phyloP scores from a whole-genome alignment of 2,329 filamentous ascomycete genomes.

The Pseudogymnoascus sp. region DNA sequence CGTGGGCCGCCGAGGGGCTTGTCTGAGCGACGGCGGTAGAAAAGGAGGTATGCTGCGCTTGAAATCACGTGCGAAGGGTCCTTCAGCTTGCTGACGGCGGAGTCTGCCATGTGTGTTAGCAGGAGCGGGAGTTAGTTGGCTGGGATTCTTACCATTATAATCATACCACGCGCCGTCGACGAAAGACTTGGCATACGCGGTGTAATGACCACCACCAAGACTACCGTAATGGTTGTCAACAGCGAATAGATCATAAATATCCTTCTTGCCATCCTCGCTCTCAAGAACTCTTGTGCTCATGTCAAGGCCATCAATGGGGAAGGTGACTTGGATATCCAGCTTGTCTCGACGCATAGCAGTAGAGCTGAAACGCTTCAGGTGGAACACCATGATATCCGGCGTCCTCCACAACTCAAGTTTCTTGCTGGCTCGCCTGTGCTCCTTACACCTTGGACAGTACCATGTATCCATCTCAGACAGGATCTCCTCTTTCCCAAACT shows the following conservation, averaged over 20 bases:
- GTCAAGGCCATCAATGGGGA: slow-evolving; percentile 81
- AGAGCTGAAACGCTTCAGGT: slow-evolving; percentile 91
- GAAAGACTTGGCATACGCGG: slow-evolving; percentile 89
- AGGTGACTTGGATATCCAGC: slow-evolving; percentile 83
- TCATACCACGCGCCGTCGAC: slow-evolving; percentile 86
- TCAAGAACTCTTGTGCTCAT: slow-evolving; percentile 71
- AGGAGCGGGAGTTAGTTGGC: background rate
- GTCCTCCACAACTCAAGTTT: slow-evolving; percentile 96
- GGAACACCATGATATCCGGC: slow-evolving; percentile 88
- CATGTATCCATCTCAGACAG: slow-evolving; percentile 93
- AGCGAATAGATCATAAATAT: slow-evolving; percentile 87
- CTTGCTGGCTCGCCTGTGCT: slow-evolving; percentile 85
- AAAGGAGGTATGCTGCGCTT: slow-evolving; percentile 78
- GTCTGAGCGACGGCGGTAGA: slow-evolving; percentile 81
- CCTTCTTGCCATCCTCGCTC: slow-evolving; percentile 69
- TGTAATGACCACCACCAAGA: slow-evolving; percentile 92
- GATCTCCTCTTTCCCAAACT: slow-evolving; percentile 90
- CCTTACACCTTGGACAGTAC: slow-evolving; percentile 95
- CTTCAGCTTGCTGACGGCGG: slow-evolving; percentile 54
- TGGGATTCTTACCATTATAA: slow-evolving; percentile 71
- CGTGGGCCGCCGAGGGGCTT: slow-evolving; percentile 69
- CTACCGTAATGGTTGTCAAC: slow-evolving; percentile 95
- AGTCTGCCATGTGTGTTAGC: slow-evolving; percentile 53
- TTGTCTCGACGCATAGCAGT: slow-evolving; percentile 79
- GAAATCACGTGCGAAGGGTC: slow-evolving; percentile 59